Evolutionary conservation across 108 stramenopile genomes (phyloP).

Genomic region (Nitzschia palea): DNA sequence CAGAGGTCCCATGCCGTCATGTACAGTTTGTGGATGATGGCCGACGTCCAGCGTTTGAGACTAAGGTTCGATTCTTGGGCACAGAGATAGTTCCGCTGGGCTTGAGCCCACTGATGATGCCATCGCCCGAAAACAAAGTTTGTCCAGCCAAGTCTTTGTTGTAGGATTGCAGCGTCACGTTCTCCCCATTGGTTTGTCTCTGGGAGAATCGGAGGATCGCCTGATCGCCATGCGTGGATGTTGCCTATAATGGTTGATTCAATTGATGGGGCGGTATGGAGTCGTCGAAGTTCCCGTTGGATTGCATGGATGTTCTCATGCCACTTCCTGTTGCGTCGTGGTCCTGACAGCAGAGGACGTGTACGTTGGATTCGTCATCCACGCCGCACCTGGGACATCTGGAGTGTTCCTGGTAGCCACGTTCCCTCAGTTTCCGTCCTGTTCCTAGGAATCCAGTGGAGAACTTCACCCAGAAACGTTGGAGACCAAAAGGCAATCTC

Average conservation of each 20-base stretch:
- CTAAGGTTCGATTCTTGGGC: not conserved
- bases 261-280: not conserved
- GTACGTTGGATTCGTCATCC: not conserved
- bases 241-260: not conserved
- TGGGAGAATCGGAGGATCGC: too few relatives aligned
- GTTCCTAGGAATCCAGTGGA: not conserved
- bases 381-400: not conserved
- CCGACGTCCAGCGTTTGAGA: not conserved
- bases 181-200: not conserved
- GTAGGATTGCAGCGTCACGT: not conserved
- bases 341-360: not conserved
- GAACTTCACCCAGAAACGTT: not conserved
- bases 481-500: not conserved
- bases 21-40: not conserved
- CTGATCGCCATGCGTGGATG: not conserved
- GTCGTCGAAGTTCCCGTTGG: not conserved
- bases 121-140: not conserved
- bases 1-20: too few relatives aligned
- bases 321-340: not conserved
- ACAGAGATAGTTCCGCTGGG: not conserved
- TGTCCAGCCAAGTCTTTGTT: not conserved
- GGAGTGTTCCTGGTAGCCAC: not conserved
- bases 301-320: not conserved
- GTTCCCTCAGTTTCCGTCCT: not conserved
- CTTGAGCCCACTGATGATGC: not conserved